Evolutionary conservation across 1,139 yeast species (phyloP).

Genomic region (Geotrichum citri-aurantii): DNA sequence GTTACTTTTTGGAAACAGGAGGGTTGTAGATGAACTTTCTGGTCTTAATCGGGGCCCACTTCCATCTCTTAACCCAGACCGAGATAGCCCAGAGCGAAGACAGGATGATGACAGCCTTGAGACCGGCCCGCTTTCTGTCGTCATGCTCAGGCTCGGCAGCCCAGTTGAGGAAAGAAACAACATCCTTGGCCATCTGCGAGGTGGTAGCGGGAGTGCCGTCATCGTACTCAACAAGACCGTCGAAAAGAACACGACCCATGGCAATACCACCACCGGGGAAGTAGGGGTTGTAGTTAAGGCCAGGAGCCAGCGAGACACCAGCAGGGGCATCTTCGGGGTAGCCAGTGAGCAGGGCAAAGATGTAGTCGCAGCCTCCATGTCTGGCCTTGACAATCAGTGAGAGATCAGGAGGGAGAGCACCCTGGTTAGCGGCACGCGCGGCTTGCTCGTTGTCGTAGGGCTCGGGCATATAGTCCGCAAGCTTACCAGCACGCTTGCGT

Average conservation of each 20-base stretch:
- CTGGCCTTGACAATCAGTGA: conserved; percentile 97
- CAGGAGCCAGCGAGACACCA: conserved; percentile 87
- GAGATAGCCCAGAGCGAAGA: conserved; percentile 76
- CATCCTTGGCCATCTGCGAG: conserved; percentile 99
- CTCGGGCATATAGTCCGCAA: conserved; percentile 89
- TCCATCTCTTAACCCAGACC: conserved; percentile 94
- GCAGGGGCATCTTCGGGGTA: conserved; percentile 99
- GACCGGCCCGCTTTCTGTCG: conserved; percentile 94
- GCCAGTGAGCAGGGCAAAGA: conserved; percentile 91
- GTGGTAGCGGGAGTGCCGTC: conserved; percentile 98
- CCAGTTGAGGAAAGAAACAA: conserved; percentile 92
- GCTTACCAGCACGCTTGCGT: conserved; percentile 95
- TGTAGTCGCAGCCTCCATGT: conserved; percentile 95
- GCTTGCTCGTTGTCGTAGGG: conserved; percentile 98
- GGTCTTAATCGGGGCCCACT: conserved; percentile 94
- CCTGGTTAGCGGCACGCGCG: conserved; percentile 99
- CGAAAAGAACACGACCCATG: conserved; percentile 97
- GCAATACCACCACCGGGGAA: conserved; percentile 99
- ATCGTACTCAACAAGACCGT: conserved; percentile 94
- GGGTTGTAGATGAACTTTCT: conserved; percentile 93
- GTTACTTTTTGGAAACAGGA: conserved; percentile 55
- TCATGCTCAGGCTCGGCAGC: conserved; percentile 98
- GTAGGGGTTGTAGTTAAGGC: conserved; percentile 96
- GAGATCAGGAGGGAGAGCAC: conserved; percentile 97
- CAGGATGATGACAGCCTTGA: conserved; percentile 78